Evolutionary conservation across 495 filamentous ascomycete genomes (phyloP), one percentile per base, ranked within the genome.

Genomic region (Haplographium delicatum): DNA sequence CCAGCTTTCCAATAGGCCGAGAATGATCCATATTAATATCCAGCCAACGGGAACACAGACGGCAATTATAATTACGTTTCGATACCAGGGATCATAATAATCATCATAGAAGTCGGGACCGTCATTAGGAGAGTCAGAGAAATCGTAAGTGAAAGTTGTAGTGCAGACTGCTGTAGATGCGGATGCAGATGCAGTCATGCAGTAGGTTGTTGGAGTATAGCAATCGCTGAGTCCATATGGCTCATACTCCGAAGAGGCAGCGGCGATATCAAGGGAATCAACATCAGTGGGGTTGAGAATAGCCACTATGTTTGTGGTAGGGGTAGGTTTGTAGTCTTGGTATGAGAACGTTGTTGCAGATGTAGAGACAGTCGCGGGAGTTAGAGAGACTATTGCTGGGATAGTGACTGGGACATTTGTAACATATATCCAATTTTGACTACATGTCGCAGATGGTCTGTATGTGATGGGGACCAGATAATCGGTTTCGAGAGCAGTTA

Each of bases 1-100:
- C 57, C 63, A 79, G 39, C 63, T 67, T 51, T 78, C 74, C 40
- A 74, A 34, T 53, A 78, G 69, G 23, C 75, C 75, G 11, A 71
- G 56, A 18, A 78, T 34, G 48, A 79, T 67, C 45, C 70, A 58
- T 3, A 72, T 40, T 5, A 69, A 65, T 1, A 25, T 3, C 51
- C 51, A 54, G 13, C 33, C 34, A 3, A 54, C 43, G 6, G 72
- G 48, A 38, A 73, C 62, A 11, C 72, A 48, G 6, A 65, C 57
- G 6, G 63, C 43, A 33, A 72, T 68, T 38, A 77, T 61, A 3
- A 68, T 61, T 39, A 68, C 54, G 30, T 60, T 64, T 9, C 3
- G 62, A 49, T 18, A 62, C 28, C 47, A 52, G 26, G 62, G 37
- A 39, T 54, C 20, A 20, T 56, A 25, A 43, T 62, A 49, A 41